These are phyloP conservation scores for Zymoseptoria ardabiliae DNA, from an alignment of 2,329 filamentous ascomycete species.

Conservation along the genomic window DNA sequence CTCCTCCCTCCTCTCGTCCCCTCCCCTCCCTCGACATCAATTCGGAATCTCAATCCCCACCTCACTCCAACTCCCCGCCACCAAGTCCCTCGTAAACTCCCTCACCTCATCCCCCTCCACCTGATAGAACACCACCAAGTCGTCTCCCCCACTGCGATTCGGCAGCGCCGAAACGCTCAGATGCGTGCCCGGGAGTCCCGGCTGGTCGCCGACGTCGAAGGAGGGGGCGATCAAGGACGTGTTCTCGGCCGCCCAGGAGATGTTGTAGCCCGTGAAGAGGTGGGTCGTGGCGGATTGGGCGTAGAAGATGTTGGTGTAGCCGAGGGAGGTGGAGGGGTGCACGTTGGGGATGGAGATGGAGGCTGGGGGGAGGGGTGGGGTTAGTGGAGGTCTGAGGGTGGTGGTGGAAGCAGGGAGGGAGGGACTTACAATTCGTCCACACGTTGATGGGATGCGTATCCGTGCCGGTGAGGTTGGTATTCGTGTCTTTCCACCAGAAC, in stretches of 20 bases:
- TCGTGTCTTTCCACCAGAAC: constrained; percentile 40
- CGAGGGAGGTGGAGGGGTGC: constrained; percentile 34
- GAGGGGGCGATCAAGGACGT: constrained; percentile 28
- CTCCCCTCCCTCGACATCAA: neutral
- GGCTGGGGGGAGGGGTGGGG: constrained; percentile 2
- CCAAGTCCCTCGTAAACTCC: constrained; percentile 25
- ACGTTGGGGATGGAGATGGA: constrained; percentile 30
- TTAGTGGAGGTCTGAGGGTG: neutral
- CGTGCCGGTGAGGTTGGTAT: constrained; percentile 26
- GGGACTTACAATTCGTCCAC: constrained; percentile 28
- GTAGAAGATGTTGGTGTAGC: constrained; percentile 39
- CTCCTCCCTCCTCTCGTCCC: neutral
- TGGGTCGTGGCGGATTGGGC: constrained; percentile 31
- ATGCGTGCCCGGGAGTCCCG: constrained; percentile 35
- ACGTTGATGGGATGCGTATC: constrained; percentile 34
- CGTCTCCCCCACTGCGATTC: constrained; percentile 24
- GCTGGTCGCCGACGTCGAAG: constrained; percentile 30
- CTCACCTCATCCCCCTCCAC: constrained; percentile 24
- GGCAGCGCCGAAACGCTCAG: constrained; percentile 33
- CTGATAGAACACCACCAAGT: constrained; percentile 30
- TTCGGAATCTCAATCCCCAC: constrained; percentile 15
- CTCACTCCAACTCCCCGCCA: constrained; percentile 25
- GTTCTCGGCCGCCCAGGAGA: constrained; percentile 34
- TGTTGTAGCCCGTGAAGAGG: constrained; percentile 34
- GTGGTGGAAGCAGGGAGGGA: neutral